Evolutionary conservation across 1,139 yeast species (phyloP), one percentile per base, ranked within the genome.

Genomic region (Candida mesenterica): DNA sequence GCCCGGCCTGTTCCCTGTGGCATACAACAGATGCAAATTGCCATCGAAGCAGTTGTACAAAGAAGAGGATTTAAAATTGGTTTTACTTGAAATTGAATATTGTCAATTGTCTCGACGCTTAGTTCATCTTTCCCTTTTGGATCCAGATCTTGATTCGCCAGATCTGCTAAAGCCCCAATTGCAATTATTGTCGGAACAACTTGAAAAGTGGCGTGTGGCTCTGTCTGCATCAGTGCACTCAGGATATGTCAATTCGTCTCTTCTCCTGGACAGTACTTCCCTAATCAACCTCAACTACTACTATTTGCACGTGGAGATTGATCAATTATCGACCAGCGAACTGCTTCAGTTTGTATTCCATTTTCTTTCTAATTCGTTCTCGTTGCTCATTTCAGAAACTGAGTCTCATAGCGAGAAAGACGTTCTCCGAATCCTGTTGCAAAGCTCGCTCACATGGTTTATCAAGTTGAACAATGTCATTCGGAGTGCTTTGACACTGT

Each of bases 331-430:
- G 2, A 41, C 60, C 3, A 58, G 63, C 14, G 66, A 66, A 38
- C 59, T 65, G 33, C 58, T 61, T 28, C 74, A 68, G 43, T 68
- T 67, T 46, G 62, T 72, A 4, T 53, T 68, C 19, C 73, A 68
- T 40, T 70, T 65, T 40, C 51, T 68, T 30, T 65, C 69, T 23
- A 65, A 65, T 43, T 66, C 68, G 16, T 68, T 68, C 44, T 57
- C 70, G 6, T 54, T 68, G 32, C 46, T 65, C n/a, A 45, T 62
- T 8, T 44, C 55, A n/a, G 61, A 59, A 23, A 30, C 38, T n/a
- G 50, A 46, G 14, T 14, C 32, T 15, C 8, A 20, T 15, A 32
- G 34, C 16, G 38, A 35, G 7, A 37, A 41, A 31, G 19, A 44
- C 37, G 20, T 40, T 10, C 27, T 39, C 24, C 42, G 40, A 25